phyloP scores from a whole-genome alignment of 148 eudicot species.

The Limonium bicolor region DNA sequence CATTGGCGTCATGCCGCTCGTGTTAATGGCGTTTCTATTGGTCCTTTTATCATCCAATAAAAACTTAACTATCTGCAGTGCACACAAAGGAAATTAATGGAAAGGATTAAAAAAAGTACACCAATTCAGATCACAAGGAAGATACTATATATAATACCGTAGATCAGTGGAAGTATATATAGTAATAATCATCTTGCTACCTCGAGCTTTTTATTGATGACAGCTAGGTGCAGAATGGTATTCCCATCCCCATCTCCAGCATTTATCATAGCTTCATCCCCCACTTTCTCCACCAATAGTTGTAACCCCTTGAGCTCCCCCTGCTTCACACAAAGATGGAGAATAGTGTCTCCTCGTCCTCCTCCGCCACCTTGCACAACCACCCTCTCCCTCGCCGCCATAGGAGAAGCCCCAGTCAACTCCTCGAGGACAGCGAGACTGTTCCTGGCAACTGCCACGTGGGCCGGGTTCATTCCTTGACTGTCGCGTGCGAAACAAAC shows the following conservation, averaged over 20 bases:
- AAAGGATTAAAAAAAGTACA: neutral
- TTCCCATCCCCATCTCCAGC: conserved; percentile 13
- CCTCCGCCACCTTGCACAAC: neutral
- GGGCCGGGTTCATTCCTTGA: conserved; percentile 21
- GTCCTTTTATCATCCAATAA: conserved; percentile 8
- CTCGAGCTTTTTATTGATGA: conserved; percentile 7
- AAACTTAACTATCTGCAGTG: conserved; percentile 6
- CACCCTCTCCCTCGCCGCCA: conserved; percentile 8
- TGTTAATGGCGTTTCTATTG: conserved; percentile 9
- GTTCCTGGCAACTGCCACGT: conserved; percentile 17
- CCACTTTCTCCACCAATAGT: conserved; percentile 2
- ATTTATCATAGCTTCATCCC: conserved; percentile 2
- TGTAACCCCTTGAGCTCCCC: conserved; percentile 2
- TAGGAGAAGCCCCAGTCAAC: conserved; percentile 4
- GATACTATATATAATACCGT: neutral
- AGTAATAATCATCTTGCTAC: no score
- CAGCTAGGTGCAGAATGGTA: conserved; percentile 17
- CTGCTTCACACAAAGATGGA: conserved; percentile 19
- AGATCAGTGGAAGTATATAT: no score
- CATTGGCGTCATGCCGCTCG: conserved; percentile 16
- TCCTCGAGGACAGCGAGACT: conserved; percentile 9
- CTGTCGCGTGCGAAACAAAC: conserved; percentile 15
- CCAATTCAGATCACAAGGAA: neutral
- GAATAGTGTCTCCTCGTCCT: conserved; percentile 3
- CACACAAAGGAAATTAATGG: neutral